Base-by-base conservation (phyloP, 2,329 filamentous ascomycete genomes). In the Sordariomycetes sp. region DNA sequence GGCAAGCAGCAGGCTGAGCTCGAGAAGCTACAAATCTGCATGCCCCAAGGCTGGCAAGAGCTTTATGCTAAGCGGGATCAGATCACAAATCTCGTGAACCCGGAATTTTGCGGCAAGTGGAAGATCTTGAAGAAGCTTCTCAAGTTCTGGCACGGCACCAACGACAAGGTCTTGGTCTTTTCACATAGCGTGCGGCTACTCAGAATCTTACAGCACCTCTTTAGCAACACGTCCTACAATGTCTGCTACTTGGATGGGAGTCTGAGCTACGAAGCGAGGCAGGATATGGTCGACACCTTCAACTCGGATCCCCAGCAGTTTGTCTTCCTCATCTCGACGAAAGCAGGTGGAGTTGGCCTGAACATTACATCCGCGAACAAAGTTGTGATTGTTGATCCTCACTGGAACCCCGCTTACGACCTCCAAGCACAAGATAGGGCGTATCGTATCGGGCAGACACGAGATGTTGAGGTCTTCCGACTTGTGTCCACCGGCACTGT, bases 341-440 rank as follows among this genome's bases (percentile, higher is more conserved):
- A 83, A 50, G 88, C 92, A 3, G 92, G 92, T 17, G 92, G 92
- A 5, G 83, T 95, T 1, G 92, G 92, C 0, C 67, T 98, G 19
- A 98, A 98, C 53, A 96, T 98, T 51, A 94, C 90, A 0, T 92
- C 86, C 3, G 92, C 92, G 2, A 98, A 98, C 60, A 96, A 96
- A 59, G 92, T 98, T 0, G 90, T 98, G 26, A 86, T 98, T 23
- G 79, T 96, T 31, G 92, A 96, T 53, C 92, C 92, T 0, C 92
- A 96, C 48, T 98, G 92, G 92, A 98, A 98, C 45, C 92, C 92
- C 1, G 76, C 86, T 3, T 90, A 92, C 45, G 92, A 98, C 49
- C 70, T 96, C 1, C 92, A 98, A 56, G 92, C 92, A 0, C 92
- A 98, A 58, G 92, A 98, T 51, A 78, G 92, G 33, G 92, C 92